Conservation (phyloP, 129 eudicot genomes). For the Flaveria sonorensis region DNA sequence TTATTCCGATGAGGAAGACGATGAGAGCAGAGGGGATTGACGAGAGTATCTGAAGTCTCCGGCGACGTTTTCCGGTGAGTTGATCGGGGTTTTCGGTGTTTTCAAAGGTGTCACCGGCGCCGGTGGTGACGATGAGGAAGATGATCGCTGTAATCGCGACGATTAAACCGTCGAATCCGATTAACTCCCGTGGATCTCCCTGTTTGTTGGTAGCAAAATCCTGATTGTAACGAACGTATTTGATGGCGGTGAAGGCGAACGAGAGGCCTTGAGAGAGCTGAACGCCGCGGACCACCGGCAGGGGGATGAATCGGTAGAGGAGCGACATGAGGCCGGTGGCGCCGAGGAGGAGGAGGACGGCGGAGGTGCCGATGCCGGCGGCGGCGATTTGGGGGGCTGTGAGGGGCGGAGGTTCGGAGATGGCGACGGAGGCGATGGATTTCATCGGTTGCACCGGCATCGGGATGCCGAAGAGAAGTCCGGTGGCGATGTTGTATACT, state of each 20-base stretch:
- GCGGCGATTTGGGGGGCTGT: conserved; percentile 72
- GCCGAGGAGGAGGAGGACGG: conserved; percentile 64
- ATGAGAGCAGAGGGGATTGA: conserved; percentile 60
- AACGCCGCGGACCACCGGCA: conserved; percentile 81
- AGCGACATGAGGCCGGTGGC: conserved; percentile 77
- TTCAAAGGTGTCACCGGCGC: conserved; percentile 46
- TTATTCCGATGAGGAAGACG: conserved; percentile 53
- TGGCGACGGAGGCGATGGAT: conserved; percentile 82
- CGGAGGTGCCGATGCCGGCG: conserved; percentile 66
- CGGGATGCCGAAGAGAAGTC: conserved; percentile 65
- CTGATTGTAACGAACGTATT: conserved; percentile 62
- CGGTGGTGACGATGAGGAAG: conserved; percentile 55
- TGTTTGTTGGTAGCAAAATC: conserved; percentile 54
- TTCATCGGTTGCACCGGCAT: conserved; percentile 93
- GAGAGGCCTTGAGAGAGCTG: conserved; percentile 78
- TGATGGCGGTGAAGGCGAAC: conserved; percentile 74
- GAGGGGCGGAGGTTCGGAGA: conserved; percentile 60
- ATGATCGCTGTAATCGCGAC: conserved; percentile 47
- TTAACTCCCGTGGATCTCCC: conserved; percentile 47
- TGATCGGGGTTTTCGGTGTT: not conserved
- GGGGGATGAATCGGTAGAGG: conserved; percentile 60
- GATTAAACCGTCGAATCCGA: conserved; percentile 63
- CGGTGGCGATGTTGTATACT: conserved; percentile 64
- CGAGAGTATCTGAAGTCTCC: conserved; percentile 46
- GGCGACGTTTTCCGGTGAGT: conserved; percentile 10